These are phyloP conservation scores for Penicillium cinerascens DNA, from an alignment of 495 filamentous ascomycete species.

Conservation along the genomic window DNA sequence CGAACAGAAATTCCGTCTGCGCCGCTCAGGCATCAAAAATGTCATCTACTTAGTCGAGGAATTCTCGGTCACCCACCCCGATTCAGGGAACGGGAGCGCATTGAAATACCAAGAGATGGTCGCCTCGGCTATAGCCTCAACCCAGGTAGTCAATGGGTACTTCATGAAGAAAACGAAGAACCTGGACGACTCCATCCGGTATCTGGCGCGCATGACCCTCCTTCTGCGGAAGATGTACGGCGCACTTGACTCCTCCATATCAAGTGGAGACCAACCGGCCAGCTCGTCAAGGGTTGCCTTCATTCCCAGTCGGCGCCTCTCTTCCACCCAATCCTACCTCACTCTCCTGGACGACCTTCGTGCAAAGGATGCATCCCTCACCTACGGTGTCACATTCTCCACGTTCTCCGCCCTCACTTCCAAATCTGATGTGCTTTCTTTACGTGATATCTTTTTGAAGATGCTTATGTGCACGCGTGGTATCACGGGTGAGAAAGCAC, in stretches of 20 bases:
- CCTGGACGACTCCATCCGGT: slow-evolving; percentile 77
- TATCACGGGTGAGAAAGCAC: slow-evolving; percentile 75
- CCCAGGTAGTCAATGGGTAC: slow-evolving; percentile 77
- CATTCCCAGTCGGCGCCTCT: slow-evolving; percentile 63
- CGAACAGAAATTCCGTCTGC: slow-evolving; percentile 81
- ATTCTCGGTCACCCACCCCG: slow-evolving; percentile 49
- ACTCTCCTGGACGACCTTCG: slow-evolving; percentile 57
- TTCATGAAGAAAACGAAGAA: slow-evolving; percentile 75
- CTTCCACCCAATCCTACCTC: slow-evolving; percentile 65
- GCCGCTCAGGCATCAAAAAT: slow-evolving; percentile 66
- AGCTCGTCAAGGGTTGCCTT: slow-evolving; percentile 30
- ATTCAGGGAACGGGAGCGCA: slow-evolving; percentile 28
- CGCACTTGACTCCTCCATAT: slow-evolving; percentile 26
- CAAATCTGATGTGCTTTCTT: slow-evolving; percentile 69
- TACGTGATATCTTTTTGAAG: slow-evolving; percentile 75
- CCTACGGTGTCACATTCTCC: slow-evolving; percentile 66
- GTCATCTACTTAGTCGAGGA: slow-evolving; percentile 83
- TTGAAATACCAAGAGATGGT: slow-evolving; percentile 63
- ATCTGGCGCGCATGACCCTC: slow-evolving; percentile 71
- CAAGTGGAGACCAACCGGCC: slow-evolving; percentile 2
- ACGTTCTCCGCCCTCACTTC: slow-evolving; percentile 69
- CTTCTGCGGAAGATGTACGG: slow-evolving; percentile 66
- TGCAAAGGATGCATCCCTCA: slow-evolving; percentile 41
- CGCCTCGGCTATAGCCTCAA: slow-evolving; percentile 70
- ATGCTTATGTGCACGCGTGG: slow-evolving; percentile 84